phyloP scores from a whole-genome alignment of 2,329 filamentous ascomycete genomes.

The Hypomyces perniciosus region DNA sequence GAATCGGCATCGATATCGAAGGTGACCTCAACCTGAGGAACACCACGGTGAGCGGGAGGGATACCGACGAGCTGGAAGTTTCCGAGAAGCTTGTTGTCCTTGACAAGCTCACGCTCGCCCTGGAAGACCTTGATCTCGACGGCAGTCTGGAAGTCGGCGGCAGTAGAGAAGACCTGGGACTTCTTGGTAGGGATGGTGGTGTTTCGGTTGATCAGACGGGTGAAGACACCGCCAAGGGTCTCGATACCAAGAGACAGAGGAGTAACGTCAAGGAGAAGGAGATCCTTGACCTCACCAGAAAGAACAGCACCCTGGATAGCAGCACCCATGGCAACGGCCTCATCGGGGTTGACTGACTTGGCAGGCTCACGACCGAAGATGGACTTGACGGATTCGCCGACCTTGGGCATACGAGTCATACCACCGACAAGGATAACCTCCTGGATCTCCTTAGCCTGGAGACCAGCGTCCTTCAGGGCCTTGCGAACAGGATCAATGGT shows the following conservation, averaged over 20 bases:
- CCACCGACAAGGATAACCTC: constrained; percentile 97
- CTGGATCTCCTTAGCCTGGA: constrained; percentile 89
- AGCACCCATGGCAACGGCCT: constrained; percentile 96
- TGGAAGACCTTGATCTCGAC: constrained; percentile 99
- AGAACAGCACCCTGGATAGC: constrained; percentile 96
- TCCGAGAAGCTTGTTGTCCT: constrained; percentile 96
- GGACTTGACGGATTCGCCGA: constrained; percentile 89
- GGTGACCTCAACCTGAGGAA: constrained; percentile 94
- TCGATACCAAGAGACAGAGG: constrained; percentile 97
- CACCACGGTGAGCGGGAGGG: constrained; percentile 89
- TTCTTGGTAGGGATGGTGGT: constrained; percentile 99
- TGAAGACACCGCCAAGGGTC: constrained; percentile 97
- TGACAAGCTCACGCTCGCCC: constrained; percentile 98
- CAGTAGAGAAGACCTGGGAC: constrained; percentile 96
- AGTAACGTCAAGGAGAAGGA: constrained; percentile 91
- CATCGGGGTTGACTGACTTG: constrained; percentile 97
- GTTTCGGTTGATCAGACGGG: constrained; percentile 96
- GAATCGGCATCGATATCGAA: constrained; percentile 98
- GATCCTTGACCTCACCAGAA: constrained; percentile 92
- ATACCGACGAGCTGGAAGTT: constrained; percentile 99
- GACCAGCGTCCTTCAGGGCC: constrained; percentile 90
- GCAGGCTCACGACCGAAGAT: constrained; percentile 95
- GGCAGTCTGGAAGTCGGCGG: constrained; percentile 95
- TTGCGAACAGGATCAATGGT: constrained; percentile 93
- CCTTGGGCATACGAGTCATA: constrained; percentile 99